Percentiles rank a stretch among this genome's conserved stretches.
These are phyloP conservation scores for Aspergillus pseudoglaucus DNA, from an alignment of 2,329 filamentous ascomycete genomes.

Conservation along the genomic window DNA sequence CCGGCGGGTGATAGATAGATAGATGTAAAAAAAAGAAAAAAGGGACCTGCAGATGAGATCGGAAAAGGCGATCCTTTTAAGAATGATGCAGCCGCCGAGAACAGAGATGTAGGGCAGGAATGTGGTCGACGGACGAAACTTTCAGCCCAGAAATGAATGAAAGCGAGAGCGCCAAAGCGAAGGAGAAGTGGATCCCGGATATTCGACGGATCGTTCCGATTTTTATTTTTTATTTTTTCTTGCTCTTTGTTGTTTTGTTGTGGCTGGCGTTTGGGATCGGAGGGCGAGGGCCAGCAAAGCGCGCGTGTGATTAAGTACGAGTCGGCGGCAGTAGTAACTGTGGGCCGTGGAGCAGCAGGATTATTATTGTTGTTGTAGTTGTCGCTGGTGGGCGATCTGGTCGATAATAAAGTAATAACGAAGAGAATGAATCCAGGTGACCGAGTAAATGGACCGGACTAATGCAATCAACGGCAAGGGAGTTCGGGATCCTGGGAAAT, in stretches of 20 bases:
- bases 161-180: neutral
- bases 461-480: conserved; percentile 28
- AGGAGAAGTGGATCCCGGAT: conserved; percentile 1
- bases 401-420: conserved; percentile 5
- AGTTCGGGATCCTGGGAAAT: conserved; percentile 1
- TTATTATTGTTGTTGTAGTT: neutral
- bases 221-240: conserved; percentile 2
- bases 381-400: conserved; percentile 9
- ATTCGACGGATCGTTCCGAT: conserved; percentile 11
- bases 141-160: neutral
- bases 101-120: conserved; percentile 22
- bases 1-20: conserved; percentile 14
- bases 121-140: conserved; percentile 6
- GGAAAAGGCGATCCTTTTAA: conserved; percentile 30
- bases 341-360: neutral
- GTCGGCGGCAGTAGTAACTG: neutral
- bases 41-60: conserved; percentile 28
- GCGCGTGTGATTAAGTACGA: neutral
- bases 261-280: conserved; percentile 1
- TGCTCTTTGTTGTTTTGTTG: conserved; percentile 5
- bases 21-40: conserved; percentile 11
- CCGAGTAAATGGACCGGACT: conserved; percentile 16
- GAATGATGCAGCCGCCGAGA: conserved; percentile 13
- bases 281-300: neutral
- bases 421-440: neutral